phyloP scores from a whole-genome alignment of 2,329 filamentous ascomycete species.

The Neonectria sp. region DNA sequence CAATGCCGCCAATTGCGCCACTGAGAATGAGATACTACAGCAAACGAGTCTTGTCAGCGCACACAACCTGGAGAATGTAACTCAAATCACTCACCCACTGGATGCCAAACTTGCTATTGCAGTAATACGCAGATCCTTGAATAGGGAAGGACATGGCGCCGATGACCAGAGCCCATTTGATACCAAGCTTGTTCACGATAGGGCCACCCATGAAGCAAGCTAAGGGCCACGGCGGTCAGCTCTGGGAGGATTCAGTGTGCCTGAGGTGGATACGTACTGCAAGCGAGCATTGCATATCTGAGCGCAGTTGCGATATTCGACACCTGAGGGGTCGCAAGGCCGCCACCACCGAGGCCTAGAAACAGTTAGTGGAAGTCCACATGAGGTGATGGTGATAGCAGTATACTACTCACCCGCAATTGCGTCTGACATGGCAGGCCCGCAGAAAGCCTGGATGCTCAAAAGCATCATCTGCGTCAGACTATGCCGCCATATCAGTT shows the following conservation, averaged over 20 bases:
- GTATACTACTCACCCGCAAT: slow-evolving; percentile 6
- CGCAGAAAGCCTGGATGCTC: slow-evolving; percentile 26
- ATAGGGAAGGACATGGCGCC: slow-evolving; percentile 57
- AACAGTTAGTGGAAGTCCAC: background rate
- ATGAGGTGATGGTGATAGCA: background rate
- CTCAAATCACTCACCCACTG: slow-evolving; percentile 57
- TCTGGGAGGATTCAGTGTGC: background rate
- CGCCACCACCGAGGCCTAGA: slow-evolving; percentile 23
- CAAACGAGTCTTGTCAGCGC: background rate
- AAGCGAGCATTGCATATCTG: slow-evolving; percentile 20
- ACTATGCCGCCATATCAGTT: slow-evolving; percentile 23
- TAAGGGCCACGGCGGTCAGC: background rate
- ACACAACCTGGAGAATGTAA: background rate
- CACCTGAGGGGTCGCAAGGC: slow-evolving; percentile 26
- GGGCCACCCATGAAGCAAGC: slow-evolving; percentile 26
- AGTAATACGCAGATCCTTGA: slow-evolving; percentile 63
- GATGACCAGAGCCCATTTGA: slow-evolving; percentile 28
- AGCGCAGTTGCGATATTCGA: slow-evolving; percentile 25
- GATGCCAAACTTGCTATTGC: slow-evolving; percentile 63
- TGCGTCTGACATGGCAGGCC: slow-evolving; percentile 25
- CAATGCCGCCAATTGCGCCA: slow-evolving; percentile 55
- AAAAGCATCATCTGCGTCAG: slow-evolving; percentile 26
- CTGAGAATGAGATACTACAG: slow-evolving; percentile 57
- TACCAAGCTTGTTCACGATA: slow-evolving; percentile 23
- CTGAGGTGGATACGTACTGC: slow-evolving; percentile 5